Conservation (phyloP, 139 green algal species). For the Medakamo hakoo region DNA sequence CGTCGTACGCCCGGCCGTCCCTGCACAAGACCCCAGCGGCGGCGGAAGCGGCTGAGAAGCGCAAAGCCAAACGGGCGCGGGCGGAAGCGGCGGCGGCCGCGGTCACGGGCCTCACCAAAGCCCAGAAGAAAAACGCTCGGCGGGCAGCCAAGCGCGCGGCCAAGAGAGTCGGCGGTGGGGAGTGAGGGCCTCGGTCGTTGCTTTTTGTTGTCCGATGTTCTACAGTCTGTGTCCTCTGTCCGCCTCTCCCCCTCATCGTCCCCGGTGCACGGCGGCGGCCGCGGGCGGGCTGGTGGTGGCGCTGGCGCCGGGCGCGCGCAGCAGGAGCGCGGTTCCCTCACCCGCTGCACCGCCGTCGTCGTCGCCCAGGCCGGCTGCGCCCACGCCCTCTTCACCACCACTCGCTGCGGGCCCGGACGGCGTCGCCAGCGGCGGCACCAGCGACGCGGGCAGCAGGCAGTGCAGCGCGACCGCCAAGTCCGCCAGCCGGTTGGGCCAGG, state of each 20-base stretch:
- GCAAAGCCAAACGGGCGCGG: neutral
- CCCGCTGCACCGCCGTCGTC: too few relatives aligned
- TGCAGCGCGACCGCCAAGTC: constrained; percentile 61
- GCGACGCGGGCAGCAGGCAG: constrained; percentile 59
- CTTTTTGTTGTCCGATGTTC: neutral
- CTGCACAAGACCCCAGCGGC: constrained; percentile 12
- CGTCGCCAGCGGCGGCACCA: constrained; percentile 57
- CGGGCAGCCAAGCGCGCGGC: constrained; percentile 31
- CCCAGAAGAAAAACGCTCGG: constrained; percentile 56
- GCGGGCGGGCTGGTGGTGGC: too few relatives aligned
- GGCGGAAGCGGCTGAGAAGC: neutral
- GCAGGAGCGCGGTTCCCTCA: too few relatives aligned
- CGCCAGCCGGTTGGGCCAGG: constrained; percentile 76
- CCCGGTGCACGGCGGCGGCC: too few relatives aligned
- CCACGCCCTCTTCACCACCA: too few relatives aligned
- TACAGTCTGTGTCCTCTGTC: neutral
- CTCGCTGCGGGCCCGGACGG: too few relatives aligned
- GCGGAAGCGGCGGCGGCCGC: neutral
- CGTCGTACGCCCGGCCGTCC: constrained; percentile 11
- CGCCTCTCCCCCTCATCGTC: neutral
- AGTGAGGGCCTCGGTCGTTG: too few relatives aligned
- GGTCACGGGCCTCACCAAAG: constrained; percentile 30
- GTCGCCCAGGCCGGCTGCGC: too few relatives aligned
- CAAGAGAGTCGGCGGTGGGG: neutral
- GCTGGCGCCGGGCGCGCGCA: too few relatives aligned